phyloP scores from a whole-genome alignment of 139 green algal species.

The Chlamydomonas asymmetrica region DNA sequence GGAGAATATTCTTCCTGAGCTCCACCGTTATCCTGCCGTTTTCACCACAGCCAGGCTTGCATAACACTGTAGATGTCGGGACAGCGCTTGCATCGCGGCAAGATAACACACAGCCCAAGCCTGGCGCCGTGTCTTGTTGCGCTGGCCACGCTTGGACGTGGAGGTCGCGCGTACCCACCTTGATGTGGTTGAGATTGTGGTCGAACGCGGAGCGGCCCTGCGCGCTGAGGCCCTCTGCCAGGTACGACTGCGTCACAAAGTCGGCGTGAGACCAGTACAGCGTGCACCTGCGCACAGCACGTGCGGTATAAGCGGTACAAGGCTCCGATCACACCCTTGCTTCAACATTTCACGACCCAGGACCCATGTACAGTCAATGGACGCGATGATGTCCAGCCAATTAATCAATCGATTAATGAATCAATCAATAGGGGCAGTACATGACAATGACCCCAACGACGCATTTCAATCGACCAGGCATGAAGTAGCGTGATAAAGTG shows the following conservation, averaged over 20 bases:
- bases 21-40: no score
- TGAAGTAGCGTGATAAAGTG: no score
- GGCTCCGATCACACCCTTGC: no score
- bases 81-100: background rate
- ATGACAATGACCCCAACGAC: background rate
- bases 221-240: conserved; percentile 17
- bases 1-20: no score
- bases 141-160: background rate
- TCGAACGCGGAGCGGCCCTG: background rate
- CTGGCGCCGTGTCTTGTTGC: background rate
- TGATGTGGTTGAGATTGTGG: conserved; percentile 2
- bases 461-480: no score
- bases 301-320: background rate
- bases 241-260: conserved; percentile 32
- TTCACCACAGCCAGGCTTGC: background rate
- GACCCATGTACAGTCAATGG: no score
- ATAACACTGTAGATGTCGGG: background rate
- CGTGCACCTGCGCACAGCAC: conserved; percentile 21
- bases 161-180: conserved; percentile 3
- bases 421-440: background rate
- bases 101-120: background rate
- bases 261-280: conserved; percentile 53
- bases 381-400: background rate
- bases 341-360: no score
- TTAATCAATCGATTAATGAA: background rate